Percentiles rank a stretch among this genome's conserved stretches.
phyloP scores from a whole-genome alignment of 495 filamentous ascomycete species.

The Lophiostoma macrostomum region DNA sequence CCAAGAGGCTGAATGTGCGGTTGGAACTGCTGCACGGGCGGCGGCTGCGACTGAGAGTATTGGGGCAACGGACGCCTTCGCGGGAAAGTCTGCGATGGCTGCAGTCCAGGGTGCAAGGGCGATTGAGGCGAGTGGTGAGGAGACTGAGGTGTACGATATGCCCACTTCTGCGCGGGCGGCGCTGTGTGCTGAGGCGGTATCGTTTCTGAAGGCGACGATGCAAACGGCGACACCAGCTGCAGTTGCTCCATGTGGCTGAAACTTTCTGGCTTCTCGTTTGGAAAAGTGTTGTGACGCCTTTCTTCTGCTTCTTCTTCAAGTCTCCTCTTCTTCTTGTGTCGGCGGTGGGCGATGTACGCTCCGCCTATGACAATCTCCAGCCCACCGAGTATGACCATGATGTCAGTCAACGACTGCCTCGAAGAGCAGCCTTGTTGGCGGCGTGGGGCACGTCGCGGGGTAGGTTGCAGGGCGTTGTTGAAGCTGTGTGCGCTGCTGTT shows the following conservation, averaged over 20 bases:
- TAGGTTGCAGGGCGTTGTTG: neutral
- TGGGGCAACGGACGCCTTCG: neutral
- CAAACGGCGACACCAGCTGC: too few species aligned
- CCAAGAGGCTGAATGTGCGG: conserved; percentile 19
- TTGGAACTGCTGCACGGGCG: conserved; percentile 1
- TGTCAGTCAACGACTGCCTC: conserved; percentile 1
- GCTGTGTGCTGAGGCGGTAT: conserved; percentile 3
- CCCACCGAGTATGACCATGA: conserved; percentile 28
- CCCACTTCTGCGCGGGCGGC: neutral
- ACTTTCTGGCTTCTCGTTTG: conserved; percentile 20
- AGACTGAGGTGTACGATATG: conserved; percentile 7
- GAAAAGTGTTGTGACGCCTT: conserved; percentile 17
- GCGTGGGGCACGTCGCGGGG: neutral
- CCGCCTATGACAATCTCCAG: conserved; percentile 26
- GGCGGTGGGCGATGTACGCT: conserved; percentile 23
- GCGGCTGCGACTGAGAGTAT: neutral
- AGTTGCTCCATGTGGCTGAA: conserved; percentile 7
- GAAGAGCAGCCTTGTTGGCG: too few species aligned
- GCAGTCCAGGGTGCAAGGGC: conserved; percentile 6
- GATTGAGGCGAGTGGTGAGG: conserved; percentile 13
- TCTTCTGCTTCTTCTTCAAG: conserved; percentile 13
- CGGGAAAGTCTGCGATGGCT: neutral
- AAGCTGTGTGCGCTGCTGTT: neutral
- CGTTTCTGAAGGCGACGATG: too few species aligned
- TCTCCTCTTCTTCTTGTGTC: conserved; percentile 28